phyloP scores from a whole-genome alignment of 2,329 filamentous ascomycete species.

The Hypocreales sp. region DNA sequence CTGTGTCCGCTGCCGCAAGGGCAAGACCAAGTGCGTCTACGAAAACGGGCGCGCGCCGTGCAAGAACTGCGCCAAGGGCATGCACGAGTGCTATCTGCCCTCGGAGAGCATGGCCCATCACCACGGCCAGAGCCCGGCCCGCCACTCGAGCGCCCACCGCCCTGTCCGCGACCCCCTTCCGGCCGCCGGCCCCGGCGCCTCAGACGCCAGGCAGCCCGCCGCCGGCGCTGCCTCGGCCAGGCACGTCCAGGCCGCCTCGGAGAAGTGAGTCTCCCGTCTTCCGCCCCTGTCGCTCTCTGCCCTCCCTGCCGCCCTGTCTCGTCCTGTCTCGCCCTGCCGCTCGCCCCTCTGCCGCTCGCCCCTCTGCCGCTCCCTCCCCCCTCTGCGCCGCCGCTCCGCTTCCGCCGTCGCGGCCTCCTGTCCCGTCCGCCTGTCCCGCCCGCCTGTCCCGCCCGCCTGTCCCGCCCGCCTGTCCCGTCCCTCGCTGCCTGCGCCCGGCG shows the following conservation, averaged over 20 bases:
- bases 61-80: slow-evolving; percentile 47
- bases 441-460: slow-evolving; percentile 1
- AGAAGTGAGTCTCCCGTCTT: slow-evolving; percentile 34
- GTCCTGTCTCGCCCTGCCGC: too few relatives aligned
- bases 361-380: too few relatives aligned
- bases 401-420: slow-evolving; percentile 2
- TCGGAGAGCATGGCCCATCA: slow-evolving; percentile 45
- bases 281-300: not conserved
- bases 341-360: too few relatives aligned
- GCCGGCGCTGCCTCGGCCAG: slow-evolving; percentile 28
- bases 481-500: not conserved
- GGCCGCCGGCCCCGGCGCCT: slow-evolving; percentile 30
- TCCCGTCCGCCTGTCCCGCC: slow-evolving; percentile 1
- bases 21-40: slow-evolving; percentile 50
- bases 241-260: slow-evolving; percentile 28
- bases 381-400: too few relatives aligned
- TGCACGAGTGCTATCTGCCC: slow-evolving; percentile 48
- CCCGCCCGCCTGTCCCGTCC: slow-evolving; percentile 1
- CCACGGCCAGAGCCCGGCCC: slow-evolving; percentile 41
- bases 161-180: slow-evolving; percentile 38
- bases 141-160: slow-evolving; percentile 29
- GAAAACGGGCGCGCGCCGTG: slow-evolving; percentile 46
- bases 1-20: slow-evolving; percentile 47
- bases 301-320: slow-evolving; percentile 3
- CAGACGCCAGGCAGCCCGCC: slow-evolving; percentile 26